Conservation (phyloP, 306 rosid species). For the Quillaja saponaria region DNA sequence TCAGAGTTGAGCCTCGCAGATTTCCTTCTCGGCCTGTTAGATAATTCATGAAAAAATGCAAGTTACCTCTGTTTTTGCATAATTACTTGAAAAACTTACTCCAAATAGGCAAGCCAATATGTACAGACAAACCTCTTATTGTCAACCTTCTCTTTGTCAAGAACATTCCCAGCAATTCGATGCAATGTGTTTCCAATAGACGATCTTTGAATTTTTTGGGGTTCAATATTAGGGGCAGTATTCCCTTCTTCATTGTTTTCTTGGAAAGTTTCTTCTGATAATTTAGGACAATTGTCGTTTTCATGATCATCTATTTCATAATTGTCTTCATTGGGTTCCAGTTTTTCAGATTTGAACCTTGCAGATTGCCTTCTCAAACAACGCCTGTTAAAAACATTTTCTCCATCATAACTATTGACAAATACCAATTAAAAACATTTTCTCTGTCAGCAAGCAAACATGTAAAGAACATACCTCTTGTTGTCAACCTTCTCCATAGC, state of each 20-base stretch:
- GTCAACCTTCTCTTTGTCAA: constrained; percentile 34
- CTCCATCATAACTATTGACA: constrained; percentile 19
- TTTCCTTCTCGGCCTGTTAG: too few species aligned
- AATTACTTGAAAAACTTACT: too few species aligned
- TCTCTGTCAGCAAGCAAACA: constrained; percentile 15
- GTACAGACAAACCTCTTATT: constrained; percentile 55
- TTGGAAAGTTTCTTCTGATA: constrained; percentile 25
- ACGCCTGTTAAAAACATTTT: constrained; percentile 39
- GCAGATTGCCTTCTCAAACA: constrained; percentile 65
- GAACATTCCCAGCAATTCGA: constrained; percentile 47
- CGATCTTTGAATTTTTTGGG: constrained; percentile 52
- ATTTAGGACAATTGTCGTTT: constrained; percentile 32
- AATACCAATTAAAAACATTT: constrained; percentile 23
- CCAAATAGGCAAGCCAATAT: background rate
- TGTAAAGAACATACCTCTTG: constrained; percentile 53
- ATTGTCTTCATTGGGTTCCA: constrained; percentile 46
- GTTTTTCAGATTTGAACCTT: constrained; percentile 42
- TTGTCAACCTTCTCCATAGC: constrained; percentile 37
- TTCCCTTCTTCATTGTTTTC: constrained; percentile 36
- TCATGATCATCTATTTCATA: constrained; percentile 36
- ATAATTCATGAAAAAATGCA: too few species aligned
- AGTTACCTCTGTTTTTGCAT: too few species aligned
- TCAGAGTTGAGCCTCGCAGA: too few species aligned
- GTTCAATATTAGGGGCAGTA: constrained; percentile 18
- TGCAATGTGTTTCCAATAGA: constrained; percentile 76